Evolutionary conservation across 108 stramenopile species (phyloP).

Genomic region (Skeletonema menzelii): DNA sequence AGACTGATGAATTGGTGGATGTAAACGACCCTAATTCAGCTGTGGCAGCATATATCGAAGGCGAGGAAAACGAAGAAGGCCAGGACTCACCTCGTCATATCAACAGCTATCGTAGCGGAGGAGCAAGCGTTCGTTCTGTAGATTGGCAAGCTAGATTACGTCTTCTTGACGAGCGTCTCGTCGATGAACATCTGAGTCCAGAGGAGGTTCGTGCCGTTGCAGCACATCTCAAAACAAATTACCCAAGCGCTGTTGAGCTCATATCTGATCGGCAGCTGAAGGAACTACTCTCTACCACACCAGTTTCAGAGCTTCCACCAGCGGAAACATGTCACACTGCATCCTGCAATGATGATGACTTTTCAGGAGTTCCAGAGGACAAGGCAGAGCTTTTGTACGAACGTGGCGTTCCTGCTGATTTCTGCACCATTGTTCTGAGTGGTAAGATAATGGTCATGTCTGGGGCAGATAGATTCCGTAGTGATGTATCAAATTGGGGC

Average conservation of each 20-base stretch:
- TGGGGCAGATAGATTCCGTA: slow-evolving; percentile 83
- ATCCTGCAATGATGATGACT: slow-evolving; percentile 20
- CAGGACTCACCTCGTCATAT: background rate
- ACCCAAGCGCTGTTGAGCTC: slow-evolving; percentile 55
- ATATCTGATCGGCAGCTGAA: slow-evolving; percentile 70
- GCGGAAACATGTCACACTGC: slow-evolving; percentile 31
- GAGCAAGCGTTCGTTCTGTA: slow-evolving; percentile 3
- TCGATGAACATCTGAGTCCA: slow-evolving; percentile 67
- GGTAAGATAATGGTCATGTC: slow-evolving; percentile 87
- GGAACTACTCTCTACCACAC: slow-evolving; percentile 60
- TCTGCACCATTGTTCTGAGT: slow-evolving; percentile 78
- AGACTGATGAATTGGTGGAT: slow-evolving; percentile 91
- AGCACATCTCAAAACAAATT: slow-evolving; percentile 81
- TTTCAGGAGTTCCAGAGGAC: slow-evolving; percentile 48
- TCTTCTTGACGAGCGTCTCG: slow-evolving; percentile 81
- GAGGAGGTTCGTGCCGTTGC: slow-evolving; percentile 82
- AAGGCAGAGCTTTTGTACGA: slow-evolving; percentile 68
- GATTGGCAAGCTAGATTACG: slow-evolving; percentile 77
- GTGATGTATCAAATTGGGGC: slow-evolving; percentile 87
- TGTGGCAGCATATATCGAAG: slow-evolving; percentile 53
- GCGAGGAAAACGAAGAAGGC: background rate
- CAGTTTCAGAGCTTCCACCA: slow-evolving; percentile 56
- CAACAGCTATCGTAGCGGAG: background rate
- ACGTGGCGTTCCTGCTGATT: slow-evolving; percentile 60
- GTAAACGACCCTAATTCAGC: slow-evolving; percentile 57